Base-by-base conservation (phyloP, 2,329 filamentous ascomycete genomes). In the Trichoderma asperellum region DNA sequence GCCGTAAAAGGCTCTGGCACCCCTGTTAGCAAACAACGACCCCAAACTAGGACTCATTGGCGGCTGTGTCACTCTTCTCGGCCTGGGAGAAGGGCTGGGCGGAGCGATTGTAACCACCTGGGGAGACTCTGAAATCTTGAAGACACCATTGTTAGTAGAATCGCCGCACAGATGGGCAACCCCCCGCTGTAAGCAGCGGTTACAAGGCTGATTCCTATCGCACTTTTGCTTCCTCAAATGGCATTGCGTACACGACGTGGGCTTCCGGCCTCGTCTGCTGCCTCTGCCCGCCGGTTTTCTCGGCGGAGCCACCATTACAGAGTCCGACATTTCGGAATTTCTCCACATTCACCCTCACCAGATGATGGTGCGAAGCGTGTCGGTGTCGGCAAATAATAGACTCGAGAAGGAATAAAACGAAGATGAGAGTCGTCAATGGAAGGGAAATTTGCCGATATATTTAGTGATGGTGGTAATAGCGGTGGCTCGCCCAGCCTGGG, bases 171-270 rank as follows among this genome's bases (percentile, higher is more conserved):
- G 8, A 37, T 65, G 62, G 8, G 62, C 62, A 34, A 65, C 62
- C 24, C 62, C 62, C 14, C 62, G 62, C 62, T 65, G 62, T n/a
- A 65, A 24, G 52, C 62, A 65, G 24, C 62, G 62, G 11, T 65
- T 65, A 52, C 62, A 65, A 5, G 62, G 62, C 49, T 65, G 62
- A 11, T 65, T 65, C 18, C 62, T 52, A 56, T 65, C 62, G 24
- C 62, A 65, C 27, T 56, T 65, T 14, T 65, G 62, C 62, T 65
- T 65, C 34, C 62, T 65, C 49, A 65, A 8, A 14, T 65, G 62
- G 21, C 62, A 65, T 27, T 65, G 62, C 24, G 62, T 65, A 29
- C 62, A 65, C 27, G 62, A 65, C 10, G 62, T 65, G 62, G 62
- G 62, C 21, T 65, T 65, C 52, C 62, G 62, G 52, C 62, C 62